Base-by-base conservation (phyloP, 2,329 filamentous ascomycete genomes). In the Pseudogymnoascus sp. region DNA sequence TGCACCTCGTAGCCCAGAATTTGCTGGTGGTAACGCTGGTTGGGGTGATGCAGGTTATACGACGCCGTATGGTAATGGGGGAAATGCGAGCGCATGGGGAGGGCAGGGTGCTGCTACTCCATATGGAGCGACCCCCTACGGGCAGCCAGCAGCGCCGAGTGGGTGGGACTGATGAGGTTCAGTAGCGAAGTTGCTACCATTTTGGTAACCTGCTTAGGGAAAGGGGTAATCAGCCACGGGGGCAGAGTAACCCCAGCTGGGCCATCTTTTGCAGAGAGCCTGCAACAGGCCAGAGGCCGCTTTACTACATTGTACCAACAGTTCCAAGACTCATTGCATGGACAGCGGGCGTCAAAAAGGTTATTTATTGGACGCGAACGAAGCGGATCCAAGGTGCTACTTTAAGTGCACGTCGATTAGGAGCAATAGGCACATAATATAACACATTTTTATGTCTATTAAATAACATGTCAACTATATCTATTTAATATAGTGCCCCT, bases 1-100 rank as follows among this genome's bases (percentile, higher is more conserved):
- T 67, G 88, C 85, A 1, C 85, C 85, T 2, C 82, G 85, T 66
- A 89, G 86, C 71, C 88, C 87, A 10, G 85, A 87, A 66, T 78
- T 78, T 77, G 84, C 81, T 59, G 62, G 72, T 73, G 80, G 87
- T 81, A 77, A 84, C 62, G 84, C 80, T 18, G 80, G 79, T 62
- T 80, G 79, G 18, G 81, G 83, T 46, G 83, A 86, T 64, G 75
- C 75, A 38, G 89, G 88, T 37, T 90, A 85, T 72, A 87, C 85
- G 8, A 90, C 89, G 7, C 86, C 89, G 0, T 90, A 87, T 70
- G 85, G 81, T 23, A 80, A 76, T 68, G 78, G 78, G 21, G 84
- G 83, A 23, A 81, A 78, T 61, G 79, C 83, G 65, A 89, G 84
- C 71, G 79, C 84, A 16, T 93, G 89, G 84, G 88, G 88, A 16